Evolutionary conservation across 257 asterid genomes (phyloP).

Genomic region (Jacaranda mimosifolia): DNA sequence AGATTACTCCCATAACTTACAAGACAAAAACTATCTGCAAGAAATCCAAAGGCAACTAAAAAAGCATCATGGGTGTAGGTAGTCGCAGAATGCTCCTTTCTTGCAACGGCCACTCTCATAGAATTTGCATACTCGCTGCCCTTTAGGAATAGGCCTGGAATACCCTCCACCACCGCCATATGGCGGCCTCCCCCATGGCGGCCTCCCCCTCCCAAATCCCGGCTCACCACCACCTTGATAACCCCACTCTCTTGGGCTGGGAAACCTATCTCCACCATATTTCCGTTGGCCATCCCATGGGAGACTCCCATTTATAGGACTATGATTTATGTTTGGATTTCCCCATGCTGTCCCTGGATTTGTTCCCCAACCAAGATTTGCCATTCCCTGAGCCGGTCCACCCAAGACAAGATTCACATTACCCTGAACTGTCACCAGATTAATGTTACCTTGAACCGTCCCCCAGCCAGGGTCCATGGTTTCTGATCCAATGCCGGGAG

Average conservation of each 20-base stretch:
- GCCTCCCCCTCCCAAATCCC: constrained; percentile 70
- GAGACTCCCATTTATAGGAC: constrained; percentile 54
- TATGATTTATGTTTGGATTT: constrained; percentile 53
- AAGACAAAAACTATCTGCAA: constrained; percentile 38
- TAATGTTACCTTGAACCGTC: constrained; percentile 65
- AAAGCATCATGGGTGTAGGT: constrained; percentile 66
- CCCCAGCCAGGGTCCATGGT: constrained; percentile 59
- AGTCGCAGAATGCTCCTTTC: constrained; percentile 84
- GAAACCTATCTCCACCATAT: constrained; percentile 63
- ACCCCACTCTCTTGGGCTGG: constrained; percentile 70
- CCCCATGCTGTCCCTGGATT: constrained; percentile 60
- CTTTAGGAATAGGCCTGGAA: constrained; percentile 70
- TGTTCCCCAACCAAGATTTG: constrained; percentile 57
- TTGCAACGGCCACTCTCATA: constrained; percentile 86
- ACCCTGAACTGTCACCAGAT: constrained; percentile 68
- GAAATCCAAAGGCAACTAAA: constrained; percentile 4
- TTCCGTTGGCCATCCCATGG: constrained; percentile 76
- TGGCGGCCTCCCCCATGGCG: constrained; percentile 64
- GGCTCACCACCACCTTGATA: constrained; percentile 52
- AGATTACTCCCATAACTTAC: constrained; percentile 29
- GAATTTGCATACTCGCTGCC: constrained; percentile 85
- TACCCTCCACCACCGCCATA: constrained; percentile 63
- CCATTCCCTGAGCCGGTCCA: constrained; percentile 64
- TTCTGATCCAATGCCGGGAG: constrained; percentile 52
- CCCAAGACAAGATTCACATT: constrained; percentile 71